Percentiles rank a stretch among this genome's conserved stretches.
phyloP scores from a whole-genome alignment of 352 stramenopile genomes.

The Blastocystis sp. region DNA sequence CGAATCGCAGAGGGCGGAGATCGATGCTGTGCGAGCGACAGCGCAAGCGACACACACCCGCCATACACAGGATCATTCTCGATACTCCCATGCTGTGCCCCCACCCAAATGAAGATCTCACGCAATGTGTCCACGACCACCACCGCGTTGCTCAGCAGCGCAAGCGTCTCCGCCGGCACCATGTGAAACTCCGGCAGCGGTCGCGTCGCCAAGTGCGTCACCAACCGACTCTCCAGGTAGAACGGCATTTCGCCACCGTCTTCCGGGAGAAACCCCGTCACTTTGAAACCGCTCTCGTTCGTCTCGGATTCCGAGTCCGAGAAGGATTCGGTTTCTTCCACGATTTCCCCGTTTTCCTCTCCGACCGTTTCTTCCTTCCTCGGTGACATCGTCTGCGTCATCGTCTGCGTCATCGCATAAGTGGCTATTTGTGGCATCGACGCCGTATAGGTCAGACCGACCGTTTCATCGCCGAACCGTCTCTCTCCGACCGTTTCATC shows the following conservation, averaged over 20 bases:
- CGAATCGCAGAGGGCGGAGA: background rate
- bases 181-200: background rate
- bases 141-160: conserved; percentile 3
- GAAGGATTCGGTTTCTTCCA: too few relatives aligned
- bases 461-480: too few relatives aligned
- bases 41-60: background rate
- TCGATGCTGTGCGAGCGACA: background rate
- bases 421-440: background rate
- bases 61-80: conserved; percentile 1
- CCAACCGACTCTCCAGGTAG: background rate
- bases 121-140: conserved; percentile 17
- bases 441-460: background rate
- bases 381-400: too few relatives aligned
- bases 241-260: background rate
- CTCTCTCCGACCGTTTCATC: too few relatives aligned
- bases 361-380: too few relatives aligned
- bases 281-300: background rate
- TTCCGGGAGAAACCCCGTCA: background rate
- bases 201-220: background rate
- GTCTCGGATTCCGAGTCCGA: too few relatives aligned
- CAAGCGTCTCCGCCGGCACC: conserved; percentile 16
- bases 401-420: background rate
- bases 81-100: background rate
- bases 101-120: conserved; percentile 40
- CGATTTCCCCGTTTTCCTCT: too few relatives aligned